Evolutionary conservation across 768 basidiomycete genomes (phyloP).

Genomic region (Ephemerocybe angulata): DNA sequence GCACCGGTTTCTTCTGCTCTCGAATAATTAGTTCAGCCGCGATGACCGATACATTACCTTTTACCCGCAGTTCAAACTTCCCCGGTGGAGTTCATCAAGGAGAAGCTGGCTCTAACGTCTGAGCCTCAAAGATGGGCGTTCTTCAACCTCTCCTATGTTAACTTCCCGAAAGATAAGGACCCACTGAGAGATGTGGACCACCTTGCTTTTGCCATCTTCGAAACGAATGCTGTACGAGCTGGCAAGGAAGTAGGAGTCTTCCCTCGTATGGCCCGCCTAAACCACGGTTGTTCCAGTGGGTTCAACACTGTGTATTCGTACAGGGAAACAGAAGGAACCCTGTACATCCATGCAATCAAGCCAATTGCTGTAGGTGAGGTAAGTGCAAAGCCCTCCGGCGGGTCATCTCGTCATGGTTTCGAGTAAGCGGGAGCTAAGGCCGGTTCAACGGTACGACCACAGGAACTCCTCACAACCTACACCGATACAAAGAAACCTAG

Average conservation of each 20-base stretch:
- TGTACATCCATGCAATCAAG: conserved; percentile 60
- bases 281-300: conserved; percentile 64
- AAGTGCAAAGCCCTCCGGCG: conserved; percentile 8
- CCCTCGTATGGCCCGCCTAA: conserved; percentile 62
- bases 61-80: conserved; percentile 36
- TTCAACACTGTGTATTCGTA: conserved; percentile 67
- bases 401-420: background rate
- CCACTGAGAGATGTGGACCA: conserved; percentile 36
- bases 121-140: conserved; percentile 37
- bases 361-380: conserved; percentile 51
- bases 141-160: conserved; percentile 54
- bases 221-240: conserved; percentile 62
- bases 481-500: conserved; percentile 53
- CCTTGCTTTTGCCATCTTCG: conserved; percentile 60
- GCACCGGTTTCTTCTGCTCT: conserved; percentile 9
- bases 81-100: conserved; percentile 41
- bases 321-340: conserved; percentile 43
- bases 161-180: conserved; percentile 41
- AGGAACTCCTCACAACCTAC: conserved; percentile 65
- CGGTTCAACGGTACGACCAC: background rate
- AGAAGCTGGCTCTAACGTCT: conserved; percentile 30
- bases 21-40: background rate
- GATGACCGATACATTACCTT: background rate
- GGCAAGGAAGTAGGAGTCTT: conserved; percentile 58
- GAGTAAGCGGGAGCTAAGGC: background rate